A percentile compares a stretch with the other conserved stretches of the same genome.
phyloP scores from a whole-genome alignment of 2,329 filamentous ascomycete species.

The Neoarthrinium moseri region DNA sequence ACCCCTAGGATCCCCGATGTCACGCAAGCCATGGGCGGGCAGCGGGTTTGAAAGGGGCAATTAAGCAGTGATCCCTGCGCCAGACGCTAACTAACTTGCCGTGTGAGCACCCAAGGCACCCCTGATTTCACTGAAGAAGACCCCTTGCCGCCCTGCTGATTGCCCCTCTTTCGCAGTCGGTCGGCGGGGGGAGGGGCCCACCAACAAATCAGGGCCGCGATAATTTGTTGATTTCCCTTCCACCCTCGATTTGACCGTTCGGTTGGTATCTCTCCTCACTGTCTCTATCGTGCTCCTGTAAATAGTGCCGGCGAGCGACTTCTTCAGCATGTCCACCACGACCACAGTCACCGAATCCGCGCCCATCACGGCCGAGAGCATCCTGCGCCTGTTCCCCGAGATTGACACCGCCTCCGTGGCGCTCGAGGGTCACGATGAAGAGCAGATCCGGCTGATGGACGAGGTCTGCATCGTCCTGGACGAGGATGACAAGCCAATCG shows the following conservation, averaged over 20 bases:
- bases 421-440: conserved; percentile 89
- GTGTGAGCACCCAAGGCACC: no score
- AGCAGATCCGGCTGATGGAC: conserved; percentile 98
- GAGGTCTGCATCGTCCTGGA: conserved; percentile 98
- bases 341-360: conserved; percentile 48
- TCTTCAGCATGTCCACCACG: conserved; percentile 23
- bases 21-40: no score
- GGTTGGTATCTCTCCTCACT: neutral
- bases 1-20: no score
- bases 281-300: neutral
- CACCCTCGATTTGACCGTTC: neutral
- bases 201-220: conserved; percentile 1
- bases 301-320: neutral
- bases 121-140: no score
- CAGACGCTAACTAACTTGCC: no score
- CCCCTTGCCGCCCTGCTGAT: no score
- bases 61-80: no score
- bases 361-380: conserved; percentile 79
- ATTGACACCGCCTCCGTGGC: conserved; percentile 70
- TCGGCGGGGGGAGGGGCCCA: neutral
- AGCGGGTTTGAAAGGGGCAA: no score
- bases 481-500: conserved; percentile 87
- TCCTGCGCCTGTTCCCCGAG: conserved; percentile 86
- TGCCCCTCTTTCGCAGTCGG: neutral
- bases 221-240: conserved; percentile 4